Evolutionary conservation across 805 yeast genomes (phyloP).

Genomic region (Starmerella gropengiesseri): DNA sequence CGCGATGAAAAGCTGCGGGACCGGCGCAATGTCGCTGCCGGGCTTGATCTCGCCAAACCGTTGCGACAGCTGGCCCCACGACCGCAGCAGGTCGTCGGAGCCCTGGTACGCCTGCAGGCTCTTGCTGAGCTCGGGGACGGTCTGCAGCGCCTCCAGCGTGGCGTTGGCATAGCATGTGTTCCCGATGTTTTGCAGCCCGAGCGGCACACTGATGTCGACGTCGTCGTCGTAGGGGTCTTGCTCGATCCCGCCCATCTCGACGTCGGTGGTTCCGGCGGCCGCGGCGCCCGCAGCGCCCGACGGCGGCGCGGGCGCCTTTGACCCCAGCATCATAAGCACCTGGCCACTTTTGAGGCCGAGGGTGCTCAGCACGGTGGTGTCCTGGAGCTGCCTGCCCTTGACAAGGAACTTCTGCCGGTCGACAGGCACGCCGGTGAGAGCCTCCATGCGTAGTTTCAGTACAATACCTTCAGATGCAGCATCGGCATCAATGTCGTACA

Average conservation of each 20-base stretch:
- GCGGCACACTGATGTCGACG: slow-evolving; percentile 37
- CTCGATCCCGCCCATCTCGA: slow-evolving; percentile 34
- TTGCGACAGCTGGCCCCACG: slow-evolving; percentile 27
- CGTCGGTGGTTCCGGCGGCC: slow-evolving; percentile 54
- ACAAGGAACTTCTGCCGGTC: slow-evolving; percentile 82
- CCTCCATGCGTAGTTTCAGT: slow-evolving; percentile 59
- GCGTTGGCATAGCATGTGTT: slow-evolving; percentile 72
- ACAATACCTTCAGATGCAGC: slow-evolving; percentile 46
- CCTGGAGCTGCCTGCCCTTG: slow-evolving; percentile 78
- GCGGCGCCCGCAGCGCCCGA: slow-evolving; percentile 42
- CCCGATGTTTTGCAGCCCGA: slow-evolving; percentile 60
- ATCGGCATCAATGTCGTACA: slow-evolving; percentile 46
- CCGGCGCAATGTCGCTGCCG: slow-evolving; percentile 35
- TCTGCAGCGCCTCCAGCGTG: slow-evolving; percentile 46
- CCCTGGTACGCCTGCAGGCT: slow-evolving; percentile 36
- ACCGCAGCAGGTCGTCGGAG: slow-evolving; percentile 28
- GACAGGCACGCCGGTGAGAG: slow-evolving; percentile 70
- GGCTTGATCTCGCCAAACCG: slow-evolving; percentile 26
- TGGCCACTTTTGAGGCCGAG: slow-evolving; percentile 54
- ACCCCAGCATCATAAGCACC: slow-evolving; percentile 79
- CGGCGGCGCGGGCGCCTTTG: slow-evolving; percentile 41
- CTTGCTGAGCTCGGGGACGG: slow-evolving; percentile 40
- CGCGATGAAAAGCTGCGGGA: slow-evolving; percentile 56
- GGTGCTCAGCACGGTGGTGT: slow-evolving; percentile 45
- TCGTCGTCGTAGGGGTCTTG: slow-evolving; percentile 23